A percentile compares a stretch with the other conserved stretches of the same genome.
phyloP scores from a whole-genome alignment of 1,284 basidiomycete species.

The Ganoderma meredithae region DNA sequence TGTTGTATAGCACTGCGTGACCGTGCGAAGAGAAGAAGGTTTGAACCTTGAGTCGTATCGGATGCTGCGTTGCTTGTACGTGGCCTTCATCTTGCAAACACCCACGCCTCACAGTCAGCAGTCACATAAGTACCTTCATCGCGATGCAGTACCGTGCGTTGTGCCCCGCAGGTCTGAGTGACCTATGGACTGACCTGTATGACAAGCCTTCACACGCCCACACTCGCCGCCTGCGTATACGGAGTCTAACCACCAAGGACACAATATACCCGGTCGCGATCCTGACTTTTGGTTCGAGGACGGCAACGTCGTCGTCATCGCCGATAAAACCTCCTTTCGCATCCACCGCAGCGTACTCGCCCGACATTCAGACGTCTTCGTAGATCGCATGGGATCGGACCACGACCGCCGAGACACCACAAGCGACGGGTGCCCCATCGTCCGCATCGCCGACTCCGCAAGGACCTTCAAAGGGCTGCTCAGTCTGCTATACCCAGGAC shows the following conservation, averaged over 20 bases:
- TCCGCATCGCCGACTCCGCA: neutral
- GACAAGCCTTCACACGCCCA: neutral
- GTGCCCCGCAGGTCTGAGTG: neutral
- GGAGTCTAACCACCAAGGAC: neutral
- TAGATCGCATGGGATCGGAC: neutral
- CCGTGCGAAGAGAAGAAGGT: neutral
- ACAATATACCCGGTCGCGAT: neutral
- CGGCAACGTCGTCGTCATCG: slow-evolving; percentile 13
- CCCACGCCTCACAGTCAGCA: neutral
- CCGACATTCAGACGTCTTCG: slow-evolving; percentile 4
- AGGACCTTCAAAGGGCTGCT: slow-evolving; percentile 3
- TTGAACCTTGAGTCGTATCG: neutral
- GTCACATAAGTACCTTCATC: neutral
- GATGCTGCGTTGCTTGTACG: too few species aligned
- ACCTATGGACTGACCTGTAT: neutral
- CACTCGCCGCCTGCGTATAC: neutral
- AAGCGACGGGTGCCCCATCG: neutral
- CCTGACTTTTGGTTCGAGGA: slow-evolving; percentile 16
- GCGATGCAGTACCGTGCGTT: neutral
- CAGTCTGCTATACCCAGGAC: neutral
- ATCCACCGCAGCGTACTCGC: slow-evolving; percentile 11
- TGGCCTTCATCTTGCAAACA: too few species aligned
- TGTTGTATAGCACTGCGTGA: neutral
- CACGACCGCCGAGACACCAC: neutral
- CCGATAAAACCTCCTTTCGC: slow-evolving; percentile 1